Evolutionary conservation across 345 rosid species (phyloP).

Genomic region (Nasturtium officinale): DNA sequence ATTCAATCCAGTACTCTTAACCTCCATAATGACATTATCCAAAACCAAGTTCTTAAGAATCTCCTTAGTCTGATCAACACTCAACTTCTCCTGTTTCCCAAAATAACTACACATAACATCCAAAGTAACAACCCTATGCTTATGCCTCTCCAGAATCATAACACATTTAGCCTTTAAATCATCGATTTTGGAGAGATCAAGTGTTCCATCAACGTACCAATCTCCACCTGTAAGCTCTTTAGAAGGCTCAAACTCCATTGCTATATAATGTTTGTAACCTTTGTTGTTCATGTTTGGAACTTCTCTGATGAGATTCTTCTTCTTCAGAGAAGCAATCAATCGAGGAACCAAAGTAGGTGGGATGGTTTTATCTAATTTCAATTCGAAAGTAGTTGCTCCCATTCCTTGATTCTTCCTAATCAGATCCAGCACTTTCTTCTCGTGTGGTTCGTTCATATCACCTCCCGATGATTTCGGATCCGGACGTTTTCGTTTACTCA

Average conservation of each 20-base stretch:
- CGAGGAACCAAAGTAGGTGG: constrained; percentile 44
- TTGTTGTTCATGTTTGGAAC: constrained; percentile 64
- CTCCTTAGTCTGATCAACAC: constrained; percentile 55
- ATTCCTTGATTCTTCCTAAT: constrained; percentile 61
- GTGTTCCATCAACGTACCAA: constrained; percentile 70
- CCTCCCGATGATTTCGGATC: constrained; percentile 43
- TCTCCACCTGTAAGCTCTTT: constrained; percentile 75
- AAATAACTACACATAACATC: constrained; percentile 49
- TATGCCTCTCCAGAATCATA: constrained; percentile 34
- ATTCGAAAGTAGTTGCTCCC: constrained; percentile 58
- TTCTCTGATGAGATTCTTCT: constrained; percentile 60
- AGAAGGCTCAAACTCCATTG: constrained; percentile 66
- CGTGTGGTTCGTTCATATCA: constrained; percentile 52
- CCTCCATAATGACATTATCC: constrained; percentile 64
- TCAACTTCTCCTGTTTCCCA: constrained; percentile 37
- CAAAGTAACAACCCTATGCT: constrained; percentile 50
- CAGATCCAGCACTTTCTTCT: constrained; percentile 46
- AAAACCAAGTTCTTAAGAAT: constrained; percentile 65
- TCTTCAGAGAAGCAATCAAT: constrained; percentile 49
- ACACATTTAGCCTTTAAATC: constrained; percentile 50
- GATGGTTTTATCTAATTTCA: constrained; percentile 53
- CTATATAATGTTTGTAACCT: constrained; percentile 59
- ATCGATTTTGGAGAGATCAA: constrained; percentile 52
- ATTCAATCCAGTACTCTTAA: constrained; percentile 63
- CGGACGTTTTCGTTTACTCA: constrained; percentile 61